phyloP scores from a whole-genome alignment of 1,284 basidiomycete genomes.

The Trichosporon sp. region DNA sequence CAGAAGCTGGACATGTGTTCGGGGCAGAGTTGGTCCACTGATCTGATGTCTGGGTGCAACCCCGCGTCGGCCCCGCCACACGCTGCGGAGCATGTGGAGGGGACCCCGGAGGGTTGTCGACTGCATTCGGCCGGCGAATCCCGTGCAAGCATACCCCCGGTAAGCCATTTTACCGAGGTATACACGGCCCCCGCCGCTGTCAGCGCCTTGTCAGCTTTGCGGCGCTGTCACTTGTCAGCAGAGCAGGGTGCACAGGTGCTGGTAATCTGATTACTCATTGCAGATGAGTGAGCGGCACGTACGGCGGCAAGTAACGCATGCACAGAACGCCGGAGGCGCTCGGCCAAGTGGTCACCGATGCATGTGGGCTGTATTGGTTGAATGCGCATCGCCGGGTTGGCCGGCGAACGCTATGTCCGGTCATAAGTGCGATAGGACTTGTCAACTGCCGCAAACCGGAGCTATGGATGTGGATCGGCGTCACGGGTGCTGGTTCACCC shows the following conservation, averaged over 20 bases:
- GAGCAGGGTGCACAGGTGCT: too few species aligned
- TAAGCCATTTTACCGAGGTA: constrained; percentile 17
- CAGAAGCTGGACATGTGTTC: constrained; percentile 2
- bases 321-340: not conserved
- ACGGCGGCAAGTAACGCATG: not conserved
- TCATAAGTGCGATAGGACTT: constrained; percentile 12
- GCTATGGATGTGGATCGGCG: not conserved
- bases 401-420: not conserved
- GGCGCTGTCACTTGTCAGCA: not conserved
- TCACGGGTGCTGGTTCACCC: too few species aligned
- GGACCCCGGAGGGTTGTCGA: not conserved
- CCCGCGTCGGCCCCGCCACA: constrained; percentile 1
- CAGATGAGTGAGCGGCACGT: not conserved
- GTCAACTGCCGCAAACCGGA: constrained; percentile 1
- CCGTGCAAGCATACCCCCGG: constrained; percentile 5
- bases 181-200: constrained; percentile 17
- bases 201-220: not conserved
- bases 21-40: constrained; percentile 14
- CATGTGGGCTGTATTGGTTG: not conserved
- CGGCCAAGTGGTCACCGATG: constrained; percentile 5
- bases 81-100: not conserved
- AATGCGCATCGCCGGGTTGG: not conserved
- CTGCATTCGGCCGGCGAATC: constrained; percentile 12
- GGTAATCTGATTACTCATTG: constrained; percentile 9
- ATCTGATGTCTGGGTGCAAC: not conserved